These are phyloP conservation scores for Debaryomyces tyrocola DNA, from an alignment of 805 yeast species.

Conservation along the genomic window DNA sequence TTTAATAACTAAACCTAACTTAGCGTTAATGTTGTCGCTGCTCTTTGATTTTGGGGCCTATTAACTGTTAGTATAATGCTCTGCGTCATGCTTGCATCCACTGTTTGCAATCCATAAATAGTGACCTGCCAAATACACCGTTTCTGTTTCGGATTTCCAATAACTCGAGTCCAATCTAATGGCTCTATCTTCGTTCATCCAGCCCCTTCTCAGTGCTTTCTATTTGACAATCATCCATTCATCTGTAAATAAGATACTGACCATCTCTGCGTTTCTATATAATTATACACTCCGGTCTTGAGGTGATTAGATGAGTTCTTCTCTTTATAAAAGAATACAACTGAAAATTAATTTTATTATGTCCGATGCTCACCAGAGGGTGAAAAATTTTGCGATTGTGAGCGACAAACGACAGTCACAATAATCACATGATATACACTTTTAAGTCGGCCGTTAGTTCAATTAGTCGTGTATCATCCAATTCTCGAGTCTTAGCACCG, in stretches of 20 bases:
- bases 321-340: slow-evolving; percentile 2
- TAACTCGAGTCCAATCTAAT: neutral
- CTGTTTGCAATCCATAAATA: neutral
- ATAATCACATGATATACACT: slow-evolving; percentile 6
- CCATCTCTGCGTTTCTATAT: slow-evolving; percentile 89
- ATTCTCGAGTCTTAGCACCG: no score
- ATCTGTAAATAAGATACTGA: slow-evolving; percentile 53
- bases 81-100: neutral
- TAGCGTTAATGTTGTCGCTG: slow-evolving; percentile 95
- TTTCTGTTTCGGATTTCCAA: neutral
- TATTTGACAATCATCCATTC: neutral
- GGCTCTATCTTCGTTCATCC: neutral
- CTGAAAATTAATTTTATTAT: neutral
- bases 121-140: no score
- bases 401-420: slow-evolving; percentile 1
- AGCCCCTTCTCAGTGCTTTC: neutral
- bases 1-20: slow-evolving; percentile 96
- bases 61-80: slow-evolving; percentile 38
- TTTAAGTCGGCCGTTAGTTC: no score
- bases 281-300: slow-evolving; percentile 90
- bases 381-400: slow-evolving; percentile 1
- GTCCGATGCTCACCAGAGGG: neutral
- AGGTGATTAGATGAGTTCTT: slow-evolving; percentile 1
- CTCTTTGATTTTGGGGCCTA: slow-evolving; percentile 96
- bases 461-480: no score